Percentiles rank a stretch among this genome's conserved stretches.
phyloP scores from a whole-genome alignment of 1,284 basidiomycete species.

The Ustilago vetiveriae region DNA sequence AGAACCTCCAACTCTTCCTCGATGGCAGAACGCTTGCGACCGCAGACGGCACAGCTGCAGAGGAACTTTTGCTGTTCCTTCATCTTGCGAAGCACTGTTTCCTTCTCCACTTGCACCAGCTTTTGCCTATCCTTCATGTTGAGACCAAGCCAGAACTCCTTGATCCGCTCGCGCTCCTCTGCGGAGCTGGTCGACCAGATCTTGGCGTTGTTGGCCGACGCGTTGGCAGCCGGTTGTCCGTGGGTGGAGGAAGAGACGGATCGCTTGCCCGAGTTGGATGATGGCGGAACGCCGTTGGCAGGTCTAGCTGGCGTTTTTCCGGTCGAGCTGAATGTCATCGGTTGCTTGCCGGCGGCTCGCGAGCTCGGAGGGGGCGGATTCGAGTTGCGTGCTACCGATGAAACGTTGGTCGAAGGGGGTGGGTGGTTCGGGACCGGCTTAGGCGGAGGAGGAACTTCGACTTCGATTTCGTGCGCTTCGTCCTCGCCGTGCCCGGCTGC shows the following conservation, averaged over 20 bases:
- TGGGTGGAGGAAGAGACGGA: constrained; percentile 68
- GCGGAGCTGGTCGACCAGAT: constrained; percentile 78
- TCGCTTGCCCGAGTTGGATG: constrained; percentile 70
- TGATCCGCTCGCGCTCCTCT: constrained; percentile 94
- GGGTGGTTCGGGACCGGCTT: constrained; percentile 61
- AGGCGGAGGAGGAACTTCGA: constrained; percentile 63
- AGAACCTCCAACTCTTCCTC: constrained; percentile 98
- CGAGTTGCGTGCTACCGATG: constrained; percentile 63
- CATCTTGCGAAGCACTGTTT: constrained; percentile 96
- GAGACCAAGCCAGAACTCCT: constrained; percentile 93
- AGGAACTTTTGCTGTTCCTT: constrained; percentile 97
- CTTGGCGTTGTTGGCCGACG: constrained; percentile 33
- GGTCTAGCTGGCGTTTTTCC: constrained; percentile 63
- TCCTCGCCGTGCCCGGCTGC: constrained; percentile 67
- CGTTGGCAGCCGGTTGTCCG: constrained; percentile 26
- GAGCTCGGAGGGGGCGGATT: constrained; percentile 71
- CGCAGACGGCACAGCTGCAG: constrained; percentile 95
- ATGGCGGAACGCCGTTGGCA: constrained; percentile 54
- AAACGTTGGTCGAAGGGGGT: constrained; percentile 65
- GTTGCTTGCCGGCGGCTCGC: constrained; percentile 79
- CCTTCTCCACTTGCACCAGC: constrained; percentile 95
- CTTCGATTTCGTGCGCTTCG: constrained; percentile 61
- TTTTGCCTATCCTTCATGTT: constrained; percentile 86
- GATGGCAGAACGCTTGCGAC: constrained; percentile 94
- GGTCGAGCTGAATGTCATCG: constrained; percentile 70